Evolutionary conservation across 2,329 filamentous ascomycete species (phyloP).

Genomic region (Diplodia scrobiculata): DNA sequence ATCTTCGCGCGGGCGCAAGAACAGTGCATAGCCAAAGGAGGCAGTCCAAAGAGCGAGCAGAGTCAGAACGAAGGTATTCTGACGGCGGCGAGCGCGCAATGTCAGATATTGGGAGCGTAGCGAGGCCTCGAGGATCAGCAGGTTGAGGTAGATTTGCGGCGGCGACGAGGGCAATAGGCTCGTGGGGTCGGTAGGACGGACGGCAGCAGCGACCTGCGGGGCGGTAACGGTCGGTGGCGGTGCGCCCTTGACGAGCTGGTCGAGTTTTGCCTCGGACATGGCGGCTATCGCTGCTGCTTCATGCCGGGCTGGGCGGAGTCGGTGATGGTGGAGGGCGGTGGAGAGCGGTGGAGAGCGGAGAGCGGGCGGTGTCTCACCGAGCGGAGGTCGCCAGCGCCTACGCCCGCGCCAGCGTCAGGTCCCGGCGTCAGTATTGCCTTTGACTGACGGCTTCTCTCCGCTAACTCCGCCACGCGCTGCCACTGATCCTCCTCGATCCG

Average conservation of each 20-base stretch:
- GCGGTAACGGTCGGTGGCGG: slow-evolving; percentile 63
- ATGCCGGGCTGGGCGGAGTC: not conserved
- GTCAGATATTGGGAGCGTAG: slow-evolving; percentile 91
- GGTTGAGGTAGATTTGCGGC: slow-evolving; percentile 96
- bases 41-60: slow-evolving; percentile 78
- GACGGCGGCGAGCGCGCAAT: slow-evolving; percentile 79
- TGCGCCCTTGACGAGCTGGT: slow-evolving; percentile 90
- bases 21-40: slow-evolving; percentile 86
- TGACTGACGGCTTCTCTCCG: not conserved
- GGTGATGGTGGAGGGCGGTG: slow-evolving; percentile 3
- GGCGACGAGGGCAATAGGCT: slow-evolving; percentile 84
- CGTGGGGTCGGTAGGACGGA: slow-evolving; percentile 65
- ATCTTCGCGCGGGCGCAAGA: slow-evolving; percentile 94
- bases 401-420: not conserved
- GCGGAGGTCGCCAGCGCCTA: not conserved
- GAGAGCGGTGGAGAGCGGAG: not conserved
- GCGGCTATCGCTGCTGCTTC: slow-evolving; percentile 19
- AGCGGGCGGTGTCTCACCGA: not conserved
- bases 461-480: slow-evolving; percentile 24
- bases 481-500: not conserved
- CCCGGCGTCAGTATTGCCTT: slow-evolving; percentile 4
- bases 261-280: slow-evolving; percentile 68
- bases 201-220: slow-evolving; percentile 45
- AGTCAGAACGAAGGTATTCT: slow-evolving; percentile 89
- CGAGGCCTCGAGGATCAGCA: slow-evolving; percentile 93